phyloP scores from a whole-genome alignment of 371 early-diverging fungal species.

The Syncephalis fuscata region DNA sequence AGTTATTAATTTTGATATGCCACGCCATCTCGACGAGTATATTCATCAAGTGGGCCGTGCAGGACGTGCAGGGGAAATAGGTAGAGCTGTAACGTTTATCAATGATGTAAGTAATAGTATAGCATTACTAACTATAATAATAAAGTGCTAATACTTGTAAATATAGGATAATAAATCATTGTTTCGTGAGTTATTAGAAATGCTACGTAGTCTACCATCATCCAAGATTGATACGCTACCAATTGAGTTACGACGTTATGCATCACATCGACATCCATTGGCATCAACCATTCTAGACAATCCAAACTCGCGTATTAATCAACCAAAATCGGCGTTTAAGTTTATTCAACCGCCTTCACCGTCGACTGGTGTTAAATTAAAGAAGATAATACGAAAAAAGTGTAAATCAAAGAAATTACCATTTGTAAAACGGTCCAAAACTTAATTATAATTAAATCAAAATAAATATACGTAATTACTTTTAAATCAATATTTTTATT shows the following conservation, averaged over 20 bases:
- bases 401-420: too few relatives aligned
- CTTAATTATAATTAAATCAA: too few relatives aligned
- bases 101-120: constrained; percentile 17
- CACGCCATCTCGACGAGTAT: constrained; percentile 80
- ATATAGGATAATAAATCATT: constrained; percentile 24
- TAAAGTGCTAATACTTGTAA: neutral
- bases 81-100: constrained; percentile 40
- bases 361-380: too few relatives aligned
- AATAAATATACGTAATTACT: too few relatives aligned
- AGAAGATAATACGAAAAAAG: too few relatives aligned
- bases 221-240: constrained; percentile 34
- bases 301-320: too few relatives aligned
- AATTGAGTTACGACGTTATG: constrained; percentile 2
- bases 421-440: too few relatives aligned
- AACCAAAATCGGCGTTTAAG: too few relatives aligned
- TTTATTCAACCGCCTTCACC: too few relatives aligned
- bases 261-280: too few relatives aligned
- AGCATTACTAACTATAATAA: neutral
- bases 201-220: constrained; percentile 21
- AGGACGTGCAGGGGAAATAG: constrained; percentile 13
- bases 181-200: constrained; percentile 23
- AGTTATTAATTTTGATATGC: constrained; percentile 95
- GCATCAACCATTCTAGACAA: too few relatives aligned
- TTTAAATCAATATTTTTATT: neutral
- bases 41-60: constrained; percentile 60